A percentile compares a stretch with the other conserved stretches of the same genome.
Evolutionary conservation across 441 rosid species (phyloP).

Genomic region (Isatis lusitanica): DNA sequence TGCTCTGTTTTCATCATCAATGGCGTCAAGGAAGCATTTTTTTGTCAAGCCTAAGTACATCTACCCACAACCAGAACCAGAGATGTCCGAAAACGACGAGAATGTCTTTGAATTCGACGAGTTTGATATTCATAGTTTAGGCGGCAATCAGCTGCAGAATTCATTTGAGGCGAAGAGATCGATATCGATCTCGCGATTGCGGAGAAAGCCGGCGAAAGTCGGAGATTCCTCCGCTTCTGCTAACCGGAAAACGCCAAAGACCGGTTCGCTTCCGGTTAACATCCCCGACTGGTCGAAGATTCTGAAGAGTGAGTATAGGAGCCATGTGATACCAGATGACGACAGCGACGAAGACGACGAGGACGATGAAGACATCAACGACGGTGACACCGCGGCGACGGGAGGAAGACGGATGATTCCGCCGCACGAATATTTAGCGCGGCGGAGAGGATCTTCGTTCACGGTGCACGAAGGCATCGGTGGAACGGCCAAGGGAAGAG

Average conservation of each 20-base stretch:
- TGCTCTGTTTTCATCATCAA: conserved; percentile 26
- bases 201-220: conserved; percentile 39
- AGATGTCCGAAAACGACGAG: conserved; percentile 14
- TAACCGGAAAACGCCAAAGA: background rate
- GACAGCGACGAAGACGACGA: conserved; percentile 35
- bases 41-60: conserved; percentile 39
- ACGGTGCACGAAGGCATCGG: conserved; percentile 61
- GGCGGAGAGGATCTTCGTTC: conserved; percentile 60
- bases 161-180: conserved; percentile 33
- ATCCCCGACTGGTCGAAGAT: conserved; percentile 91
- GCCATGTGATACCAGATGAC: conserved; percentile 31
- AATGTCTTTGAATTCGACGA: conserved; percentile 62
- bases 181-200: conserved; percentile 42
- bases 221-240: conserved; percentile 10
- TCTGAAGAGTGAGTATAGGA: conserved; percentile 43
- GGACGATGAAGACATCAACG: conserved; percentile 25
- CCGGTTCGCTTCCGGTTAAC: conserved; percentile 71
- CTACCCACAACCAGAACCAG: conserved; percentile 40
- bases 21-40: conserved; percentile 59
- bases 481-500: conserved; percentile 67
- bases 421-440: conserved; percentile 63
- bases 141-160: conserved; percentile 21
- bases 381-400: conserved; percentile 22
- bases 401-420: conserved; percentile 46
- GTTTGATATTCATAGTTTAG: conserved; percentile 49